Percentiles rank a stretch among this genome's conserved stretches.
phyloP scores from a whole-genome alignment of 345 rosid genomes.

The Schrenkiella parvula region DNA sequence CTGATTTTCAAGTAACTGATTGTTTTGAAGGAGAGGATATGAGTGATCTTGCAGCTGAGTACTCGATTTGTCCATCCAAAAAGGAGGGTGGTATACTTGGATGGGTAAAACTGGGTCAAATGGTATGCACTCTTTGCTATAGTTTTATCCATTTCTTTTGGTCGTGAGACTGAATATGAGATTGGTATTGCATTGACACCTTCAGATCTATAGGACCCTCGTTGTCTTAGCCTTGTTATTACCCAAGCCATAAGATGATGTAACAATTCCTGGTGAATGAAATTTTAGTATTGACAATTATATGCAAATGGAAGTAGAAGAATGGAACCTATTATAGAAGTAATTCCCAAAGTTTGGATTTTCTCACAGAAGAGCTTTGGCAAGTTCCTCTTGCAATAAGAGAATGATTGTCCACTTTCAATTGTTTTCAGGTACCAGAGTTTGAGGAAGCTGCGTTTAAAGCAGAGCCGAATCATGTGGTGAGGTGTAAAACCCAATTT shows the following conservation, averaged over 20 bases:
- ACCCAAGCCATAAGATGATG: constrained; percentile 1
- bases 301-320: not conserved
- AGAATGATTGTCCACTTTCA: not conserved
- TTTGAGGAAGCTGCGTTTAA: constrained; percentile 89
- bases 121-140: constrained; percentile 44
- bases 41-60: constrained; percentile 79
- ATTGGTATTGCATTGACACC: constrained; percentile 8
- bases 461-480: constrained; percentile 66
- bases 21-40: constrained; percentile 75
- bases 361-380: not conserved
- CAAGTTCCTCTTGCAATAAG: not conserved
- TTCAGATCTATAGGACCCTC: not conserved
- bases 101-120: constrained; percentile 83
- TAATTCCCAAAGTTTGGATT: not conserved
- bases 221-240: not conserved
- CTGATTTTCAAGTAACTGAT: constrained; percentile 9
- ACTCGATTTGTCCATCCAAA: constrained; percentile 85
- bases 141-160: not conserved
- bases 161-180: not conserved
- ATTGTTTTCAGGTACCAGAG: constrained; percentile 65
- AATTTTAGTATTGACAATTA: not conserved
- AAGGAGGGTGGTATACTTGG: constrained; percentile 90
- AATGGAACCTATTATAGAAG: not conserved
- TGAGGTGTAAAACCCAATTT: constrained; percentile 75
- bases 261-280: not conserved